A percentile compares a stretch with the other conserved stretches of the same genome.
Evolutionary conservation across 768 basidiomycete species (phyloP).

Genomic region (Amanita rubescens): DNA sequence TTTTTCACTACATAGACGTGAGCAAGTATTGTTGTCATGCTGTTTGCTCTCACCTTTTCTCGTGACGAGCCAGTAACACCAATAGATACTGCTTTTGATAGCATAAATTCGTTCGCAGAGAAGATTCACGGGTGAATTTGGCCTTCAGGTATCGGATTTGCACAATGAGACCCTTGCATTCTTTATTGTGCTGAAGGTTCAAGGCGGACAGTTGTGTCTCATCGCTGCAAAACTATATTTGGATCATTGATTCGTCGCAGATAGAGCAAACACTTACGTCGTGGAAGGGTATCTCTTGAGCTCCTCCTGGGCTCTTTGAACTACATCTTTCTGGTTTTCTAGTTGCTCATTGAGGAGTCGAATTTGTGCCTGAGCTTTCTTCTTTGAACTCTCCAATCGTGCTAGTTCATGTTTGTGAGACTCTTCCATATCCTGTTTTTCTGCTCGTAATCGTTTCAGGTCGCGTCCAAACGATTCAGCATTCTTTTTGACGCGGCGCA

Average conservation of each 20-base stretch:
- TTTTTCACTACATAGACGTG: conserved; percentile 41
- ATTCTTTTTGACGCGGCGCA: conserved; percentile 66
- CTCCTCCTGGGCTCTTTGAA: conserved; percentile 37
- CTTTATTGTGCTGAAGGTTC: conserved; percentile 67
- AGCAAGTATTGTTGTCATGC: background rate
- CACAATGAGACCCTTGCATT: conserved; percentile 85
- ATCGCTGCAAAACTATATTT: conserved; percentile 31
- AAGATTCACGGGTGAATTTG: conserved; percentile 80
- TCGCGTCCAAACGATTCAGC: conserved; percentile 77
- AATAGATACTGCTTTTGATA: conserved; percentile 90
- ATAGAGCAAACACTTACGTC: conserved; percentile 35
- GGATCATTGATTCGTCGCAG: background rate
- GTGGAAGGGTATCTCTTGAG: conserved; percentile 52
- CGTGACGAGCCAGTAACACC: conserved; percentile 58
- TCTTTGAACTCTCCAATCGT: conserved; percentile 55
- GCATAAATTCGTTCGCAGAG: conserved; percentile 64
- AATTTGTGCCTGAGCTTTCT: conserved; percentile 61
- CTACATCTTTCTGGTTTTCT: conserved; percentile 45
- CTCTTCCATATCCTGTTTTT: conserved; percentile 58
- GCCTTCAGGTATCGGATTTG: conserved; percentile 91
- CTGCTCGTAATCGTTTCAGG: conserved; percentile 53
- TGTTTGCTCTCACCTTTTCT: conserved; percentile 51
- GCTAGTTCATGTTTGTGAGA: conserved; percentile 48
- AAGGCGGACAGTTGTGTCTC: conserved; percentile 45
- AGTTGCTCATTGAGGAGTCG: conserved; percentile 61